Base-by-base conservation (phyloP, 2,329 filamentous ascomycete species). In the Aspergillus japonicus region DNA sequence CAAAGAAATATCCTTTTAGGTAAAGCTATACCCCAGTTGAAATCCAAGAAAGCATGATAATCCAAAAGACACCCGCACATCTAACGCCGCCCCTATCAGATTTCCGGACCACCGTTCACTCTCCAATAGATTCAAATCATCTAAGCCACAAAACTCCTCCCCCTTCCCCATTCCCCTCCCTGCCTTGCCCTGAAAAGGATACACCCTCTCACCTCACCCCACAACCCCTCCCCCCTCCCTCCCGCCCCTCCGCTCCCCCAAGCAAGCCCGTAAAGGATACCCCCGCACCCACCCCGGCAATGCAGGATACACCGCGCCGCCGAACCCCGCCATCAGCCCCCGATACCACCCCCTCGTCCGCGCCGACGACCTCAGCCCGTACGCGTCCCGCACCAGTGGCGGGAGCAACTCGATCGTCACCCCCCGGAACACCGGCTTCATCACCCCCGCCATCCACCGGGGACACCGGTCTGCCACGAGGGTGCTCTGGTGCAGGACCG, bases 391-490 rank as follows among this genome's bases (percentile, higher is more conserved):
- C 47, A 75, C 56, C 5, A 63, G 62, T 7, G 71, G 73, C 5
- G 73, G 73, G 1, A 75, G 64, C 69, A 75, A 71, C 57, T 75
- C 73, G 16, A 73, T 69, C 23, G 72, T 75, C 1, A 69, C 59
- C 7, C 68, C 68, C 3, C 68, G 66, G 57, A 75, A 54, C 47
- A 75, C 68, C 4, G 73, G 71, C 61, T 70, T 74, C 51, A 73
- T 58, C 14, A 65, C 55, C 54, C 67, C 62, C 21, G 73, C 67
- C 70, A 72, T 12, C 33, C 33, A 12, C 14, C 14, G 11, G 8
- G 33, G 33, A 35, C 12, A 35, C 12, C 14, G 11, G 11, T 16
- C 73, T 2, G 68, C 59, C 0, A 73, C 72, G 47, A 74, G 62
- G 16, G 69, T 64, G 4, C 50, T 65, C 23, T 66, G 62, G n/a